Evolutionary conservation across 139 green algal species (phyloP), one percentile per base, ranked within the genome.

Genomic region (Chlorella sp.): DNA sequence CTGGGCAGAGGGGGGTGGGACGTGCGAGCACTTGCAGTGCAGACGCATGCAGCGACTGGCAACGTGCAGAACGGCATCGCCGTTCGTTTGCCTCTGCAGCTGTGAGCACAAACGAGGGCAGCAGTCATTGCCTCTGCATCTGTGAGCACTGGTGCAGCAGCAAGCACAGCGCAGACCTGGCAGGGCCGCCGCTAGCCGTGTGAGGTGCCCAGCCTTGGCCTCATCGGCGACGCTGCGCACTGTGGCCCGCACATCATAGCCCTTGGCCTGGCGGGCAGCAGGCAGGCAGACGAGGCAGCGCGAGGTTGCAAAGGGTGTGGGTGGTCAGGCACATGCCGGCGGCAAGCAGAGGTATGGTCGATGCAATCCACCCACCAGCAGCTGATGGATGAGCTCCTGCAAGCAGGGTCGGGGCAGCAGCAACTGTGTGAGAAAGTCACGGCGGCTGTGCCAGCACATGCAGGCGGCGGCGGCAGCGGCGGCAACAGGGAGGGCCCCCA

Each of bases 201-300:
- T 54, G 48, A 93, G 84, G 60, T 84, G 82, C 0, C 32, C 51
- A 0, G 76, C 44, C 28, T 89, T 89, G 0, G 56, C 56, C 24
- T 64, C 38, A 26, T 88, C 79, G 0, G 34, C 51, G 8, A 41
- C 26, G 26, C 74, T 78, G 3, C 91, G 72, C 22, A 91, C 87
- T 11, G 91, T 94, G 2, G 84, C 90, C 1, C 74, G 64, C 36
- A 94, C 91, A 30, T 40, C 86, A 69, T 91, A 93, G 1, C 90
- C 91, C 40, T 86, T 87, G 77, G 77, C 56, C 77, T 83, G 60
- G 60, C 73, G 28, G 30, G 3, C 24, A 78, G 5, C 2, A 14
- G 36, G 41, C 32, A 13, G 32, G 30, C 65, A 26, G 65, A 14
- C n/a, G n/a, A 40, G 11, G 19, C 8, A 3, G 0, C 1, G 19